Percentiles rank a stretch among this genome's conserved stretches.
These are phyloP conservation scores for Petrea volubilis DNA, from an alignment of 257 asterid genomes.

Conservation along the genomic window DNA sequence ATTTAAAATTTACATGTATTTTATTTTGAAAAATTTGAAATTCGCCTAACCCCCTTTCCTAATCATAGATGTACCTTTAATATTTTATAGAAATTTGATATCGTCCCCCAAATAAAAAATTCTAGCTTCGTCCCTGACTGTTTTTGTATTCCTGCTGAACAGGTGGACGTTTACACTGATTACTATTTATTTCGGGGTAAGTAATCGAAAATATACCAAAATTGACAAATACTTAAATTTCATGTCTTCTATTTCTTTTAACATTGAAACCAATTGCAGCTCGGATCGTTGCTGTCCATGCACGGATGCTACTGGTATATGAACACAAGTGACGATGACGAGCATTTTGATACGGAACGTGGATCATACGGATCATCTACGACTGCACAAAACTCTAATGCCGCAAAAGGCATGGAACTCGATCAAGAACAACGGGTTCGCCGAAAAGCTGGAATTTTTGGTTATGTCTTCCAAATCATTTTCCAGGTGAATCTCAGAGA, in stretches of 20 bases:
- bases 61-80: too few species aligned
- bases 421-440: constrained; percentile 39
- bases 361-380: constrained; percentile 35
- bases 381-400: constrained; percentile 18
- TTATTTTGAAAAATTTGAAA: too few species aligned
- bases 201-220: constrained; percentile 13
- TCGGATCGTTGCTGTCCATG: constrained; percentile 81
- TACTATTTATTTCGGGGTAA: constrained; percentile 86
- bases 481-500: constrained; percentile 66
- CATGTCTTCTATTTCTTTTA: constrained; percentile 3
- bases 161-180: constrained; percentile 93
- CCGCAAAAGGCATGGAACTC: constrained; percentile 30
- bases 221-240: neutral
- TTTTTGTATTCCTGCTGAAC: constrained; percentile 16
- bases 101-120: too few species aligned
- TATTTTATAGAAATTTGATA: too few species aligned
- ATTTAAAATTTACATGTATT: too few species aligned
- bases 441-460: constrained; percentile 65
- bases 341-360: constrained; percentile 46
- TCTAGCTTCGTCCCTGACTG: too few species aligned
- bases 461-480: constrained; percentile 73
- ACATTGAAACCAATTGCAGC: constrained; percentile 41
- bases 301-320: constrained; percentile 61
- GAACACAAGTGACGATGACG: constrained; percentile 29
- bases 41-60: too few species aligned